Percentiles rank a stretch among this genome's conserved stretches.
phyloP scores from a whole-genome alignment of 1,284 basidiomycete genomes.

The Marasmius sp. region DNA sequence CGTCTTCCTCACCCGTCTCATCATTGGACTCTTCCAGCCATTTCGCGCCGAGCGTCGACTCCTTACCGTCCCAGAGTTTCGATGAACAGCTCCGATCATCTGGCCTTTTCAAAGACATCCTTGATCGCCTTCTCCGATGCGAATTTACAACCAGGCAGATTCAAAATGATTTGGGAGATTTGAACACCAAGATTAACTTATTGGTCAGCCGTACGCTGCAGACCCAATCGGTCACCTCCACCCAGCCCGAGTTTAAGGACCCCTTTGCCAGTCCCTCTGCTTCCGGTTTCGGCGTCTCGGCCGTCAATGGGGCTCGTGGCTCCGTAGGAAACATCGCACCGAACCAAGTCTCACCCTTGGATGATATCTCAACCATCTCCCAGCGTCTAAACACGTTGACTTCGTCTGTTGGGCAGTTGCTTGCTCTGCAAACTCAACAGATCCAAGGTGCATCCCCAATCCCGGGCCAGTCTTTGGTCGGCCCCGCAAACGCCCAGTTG shows the following conservation, averaged over 20 bases:
- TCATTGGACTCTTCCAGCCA: slow-evolving; percentile 74
- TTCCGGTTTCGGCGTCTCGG: slow-evolving; percentile 23
- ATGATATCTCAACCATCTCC: slow-evolving; percentile 77
- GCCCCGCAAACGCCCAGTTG: slow-evolving; percentile 43
- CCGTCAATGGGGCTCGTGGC: slow-evolving; percentile 49
- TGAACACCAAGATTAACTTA: slow-evolving; percentile 75
- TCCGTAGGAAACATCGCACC: slow-evolving; percentile 69
- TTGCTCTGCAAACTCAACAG: slow-evolving; percentile 74
- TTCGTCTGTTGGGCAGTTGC: slow-evolving; percentile 83
- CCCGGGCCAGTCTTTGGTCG: slow-evolving; percentile 43
- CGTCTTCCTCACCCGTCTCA: slow-evolving; percentile 73
- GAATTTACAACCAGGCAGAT: slow-evolving; percentile 74
- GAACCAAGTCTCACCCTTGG: slow-evolving; percentile 60
- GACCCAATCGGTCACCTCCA: slow-evolving; percentile 18
- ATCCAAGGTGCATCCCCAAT: slow-evolving; percentile 45
- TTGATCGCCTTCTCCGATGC: slow-evolving; percentile 72
- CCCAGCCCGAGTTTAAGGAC: slow-evolving; percentile 74
- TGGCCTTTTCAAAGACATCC: slow-evolving; percentile 71
- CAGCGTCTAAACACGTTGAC: slow-evolving; percentile 81
- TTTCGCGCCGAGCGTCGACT: slow-evolving; percentile 45
- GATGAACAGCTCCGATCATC: slow-evolving; percentile 74
- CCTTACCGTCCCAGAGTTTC: slow-evolving; percentile 41
- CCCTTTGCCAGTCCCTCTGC: slow-evolving; percentile 58
- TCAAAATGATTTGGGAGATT: slow-evolving; percentile 69
- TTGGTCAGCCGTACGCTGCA: slow-evolving; percentile 67